Conservation (phyloP, 2,329 filamentous ascomycete genomes). For the Fusarium cyanostomum region DNA sequence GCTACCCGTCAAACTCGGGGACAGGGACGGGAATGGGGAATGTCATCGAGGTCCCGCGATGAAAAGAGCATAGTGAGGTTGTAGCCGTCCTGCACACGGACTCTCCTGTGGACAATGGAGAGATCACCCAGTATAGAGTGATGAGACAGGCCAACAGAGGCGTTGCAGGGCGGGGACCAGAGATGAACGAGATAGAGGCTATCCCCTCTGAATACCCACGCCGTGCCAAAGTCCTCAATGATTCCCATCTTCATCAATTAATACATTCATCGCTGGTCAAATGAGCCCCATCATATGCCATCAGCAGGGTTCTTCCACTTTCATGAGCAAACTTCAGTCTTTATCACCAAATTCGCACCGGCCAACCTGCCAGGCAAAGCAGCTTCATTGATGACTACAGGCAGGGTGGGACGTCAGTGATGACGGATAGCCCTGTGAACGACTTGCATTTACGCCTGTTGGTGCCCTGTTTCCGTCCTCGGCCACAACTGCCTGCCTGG, state of each 20-base stretch:
- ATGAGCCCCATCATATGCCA: slow-evolving; percentile 35
- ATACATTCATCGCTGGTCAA: slow-evolving; percentile 29
- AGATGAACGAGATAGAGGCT: slow-evolving; percentile 3
- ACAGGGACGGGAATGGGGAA: slow-evolving; percentile 35
- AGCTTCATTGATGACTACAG: slow-evolving; percentile 16
- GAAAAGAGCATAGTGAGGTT: slow-evolving; percentile 43
- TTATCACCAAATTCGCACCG: slow-evolving; percentile 31
- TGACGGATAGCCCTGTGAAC: slow-evolving; percentile 26
- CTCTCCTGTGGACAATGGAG: slow-evolving; percentile 39
- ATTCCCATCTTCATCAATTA: slow-evolving; percentile 29
- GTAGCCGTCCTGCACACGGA: slow-evolving; percentile 41
- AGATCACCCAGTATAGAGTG: slow-evolving; percentile 25
- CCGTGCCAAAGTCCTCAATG: slow-evolving; percentile 27
- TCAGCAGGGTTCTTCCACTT: slow-evolving; percentile 32
- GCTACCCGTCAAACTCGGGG: slow-evolving; percentile 32
- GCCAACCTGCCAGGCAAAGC: slow-evolving; percentile 33
- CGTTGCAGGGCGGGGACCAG: slow-evolving; percentile 13
- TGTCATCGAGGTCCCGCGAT: slow-evolving; percentile 35
- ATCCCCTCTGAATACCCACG: slow-evolving; percentile 1
- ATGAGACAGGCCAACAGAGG: slow-evolving; percentile 6
- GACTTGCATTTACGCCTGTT: slow-evolving; percentile 25
- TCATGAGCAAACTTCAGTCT: slow-evolving; percentile 8
- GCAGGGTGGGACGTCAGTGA: slow-evolving; percentile 35
- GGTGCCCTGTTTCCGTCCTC: slow-evolving; percentile 30
- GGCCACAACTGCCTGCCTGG: slow-evolving; percentile 24